Evolutionary conservation across 108 stramenopile genomes (phyloP), one percentile per base, ranked within the genome.

Genomic region (Cyclotella cryptica): DNA sequence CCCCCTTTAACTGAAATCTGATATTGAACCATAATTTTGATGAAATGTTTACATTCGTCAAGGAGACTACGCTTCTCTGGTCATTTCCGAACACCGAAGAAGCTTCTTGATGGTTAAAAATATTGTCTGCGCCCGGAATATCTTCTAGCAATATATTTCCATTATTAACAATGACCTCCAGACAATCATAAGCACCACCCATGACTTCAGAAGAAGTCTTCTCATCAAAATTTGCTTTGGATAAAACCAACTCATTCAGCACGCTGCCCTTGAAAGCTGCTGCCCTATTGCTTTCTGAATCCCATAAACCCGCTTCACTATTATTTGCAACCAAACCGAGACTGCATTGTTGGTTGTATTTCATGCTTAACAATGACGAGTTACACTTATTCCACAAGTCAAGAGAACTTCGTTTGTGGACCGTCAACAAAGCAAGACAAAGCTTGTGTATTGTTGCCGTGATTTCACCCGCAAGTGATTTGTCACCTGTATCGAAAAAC

Each of bases 101-200:
- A 44, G 45, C 24, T n/a, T 74, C 43, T 51, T 22, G 26, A 9
- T 47, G 67, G 55, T 58, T 22, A 24, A 60, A 35, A 28, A 78
- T 64, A 46, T 84, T 76, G 18, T 74, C 67, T 46, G 83, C 83
- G 8, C 77, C 83, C 42, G 69, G 24, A 47, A 84, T 74, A n/a
- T 84, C 77, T 43, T 84, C 72, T n/a, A 84, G n/a, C n/a, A 40
- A 45, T 21, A 84, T 45, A 28, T 65, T 84, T 15, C 68, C 83
- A 64, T 76, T 73, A 14, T 69, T 77, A 47, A 66, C 72, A 27
- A 84, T 77, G 1, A 62, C 74, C 30, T 73, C 77, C n/a, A 84
- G 76, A 51, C 72, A 77, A 4, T 74, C 77, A 59, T 61, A 84
- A 21, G 76, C 72, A 10, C 44, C 41, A 4, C 74, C 62, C 76